Conservation (phyloP, 257 asterid species). For the Osmanthus fragrans region DNA sequence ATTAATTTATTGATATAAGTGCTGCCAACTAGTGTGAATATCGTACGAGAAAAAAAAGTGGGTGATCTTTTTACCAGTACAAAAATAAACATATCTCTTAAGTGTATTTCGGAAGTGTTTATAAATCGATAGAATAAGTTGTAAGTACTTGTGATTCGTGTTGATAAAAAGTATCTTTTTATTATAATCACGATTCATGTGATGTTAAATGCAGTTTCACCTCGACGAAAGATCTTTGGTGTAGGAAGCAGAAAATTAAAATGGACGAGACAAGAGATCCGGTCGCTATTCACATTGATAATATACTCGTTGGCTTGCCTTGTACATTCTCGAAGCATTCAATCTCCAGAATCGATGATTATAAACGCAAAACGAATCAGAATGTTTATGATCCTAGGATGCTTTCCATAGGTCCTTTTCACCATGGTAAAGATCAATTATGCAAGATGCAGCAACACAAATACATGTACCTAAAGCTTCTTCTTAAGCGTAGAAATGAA, state of each 20-base stretch:
- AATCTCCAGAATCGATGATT: conserved; percentile 8
- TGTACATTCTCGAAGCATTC: background rate
- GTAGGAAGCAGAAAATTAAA: background rate
- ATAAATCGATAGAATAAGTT: no score
- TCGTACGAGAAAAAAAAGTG: no score
- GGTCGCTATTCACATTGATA: background rate
- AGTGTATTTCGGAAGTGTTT: no score
- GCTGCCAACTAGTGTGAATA: no score
- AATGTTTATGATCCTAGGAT: conserved; percentile 35
- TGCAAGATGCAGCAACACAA: conserved; percentile 38
- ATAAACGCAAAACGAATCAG: conserved; percentile 23
- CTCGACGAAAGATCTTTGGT: no score
- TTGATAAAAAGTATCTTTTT: no score
- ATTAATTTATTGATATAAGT: no score
- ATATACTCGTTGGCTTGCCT: background rate
- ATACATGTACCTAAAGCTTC: conserved; percentile 27
- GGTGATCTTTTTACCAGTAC: no score
- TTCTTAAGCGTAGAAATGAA: conserved; percentile 26
- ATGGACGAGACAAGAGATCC: background rate
- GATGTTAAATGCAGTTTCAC: no score
- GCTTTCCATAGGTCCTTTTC: conserved; percentile 45
- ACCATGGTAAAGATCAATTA: conserved; percentile 28
- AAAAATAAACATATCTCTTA: no score
- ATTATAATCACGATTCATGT: no score
- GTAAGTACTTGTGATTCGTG: no score